These are phyloP conservation scores for Mortierella sp. DNA, from an alignment of 371 early-diverging fungal species.

Conservation along the genomic window DNA sequence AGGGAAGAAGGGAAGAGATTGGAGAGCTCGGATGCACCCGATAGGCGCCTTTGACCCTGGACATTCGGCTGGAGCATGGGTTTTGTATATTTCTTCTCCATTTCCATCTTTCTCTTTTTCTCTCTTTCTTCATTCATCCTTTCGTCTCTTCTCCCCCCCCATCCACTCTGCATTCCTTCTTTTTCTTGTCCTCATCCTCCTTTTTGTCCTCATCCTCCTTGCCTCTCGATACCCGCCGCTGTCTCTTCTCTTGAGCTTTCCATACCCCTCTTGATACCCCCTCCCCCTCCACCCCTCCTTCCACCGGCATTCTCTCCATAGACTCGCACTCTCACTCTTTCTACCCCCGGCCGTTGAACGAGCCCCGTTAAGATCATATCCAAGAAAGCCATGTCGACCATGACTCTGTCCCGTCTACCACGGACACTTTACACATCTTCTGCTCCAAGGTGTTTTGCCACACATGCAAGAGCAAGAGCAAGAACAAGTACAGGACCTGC, in stretches of 20 bases:
- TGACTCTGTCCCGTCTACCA: conserved; percentile 13
- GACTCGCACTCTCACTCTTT: no score
- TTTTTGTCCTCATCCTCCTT: neutral
- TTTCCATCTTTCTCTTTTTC: neutral
- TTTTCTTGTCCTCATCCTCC: neutral
- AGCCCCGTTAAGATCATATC: neutral
- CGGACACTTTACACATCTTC: conserved; percentile 19
- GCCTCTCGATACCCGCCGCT: neutral
- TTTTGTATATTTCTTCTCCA: neutral
- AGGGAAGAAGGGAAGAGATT: no score
- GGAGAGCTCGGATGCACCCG: no score
- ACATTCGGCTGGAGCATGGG: no score
- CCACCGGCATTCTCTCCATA: neutral
- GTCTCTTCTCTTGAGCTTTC: no score
- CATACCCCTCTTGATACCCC: neutral
- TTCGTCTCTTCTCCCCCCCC: neutral
- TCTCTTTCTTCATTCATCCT: neutral
- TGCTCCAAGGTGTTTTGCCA: conserved; percentile 7
- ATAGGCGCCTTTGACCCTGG: no score
- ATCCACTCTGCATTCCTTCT: neutral
- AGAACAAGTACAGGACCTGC: neutral
- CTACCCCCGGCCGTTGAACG: neutral
- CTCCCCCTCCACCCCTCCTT: neutral
- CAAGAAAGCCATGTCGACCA: neutral
- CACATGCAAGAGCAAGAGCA: neutral